Evolutionary conservation across 2,329 filamentous ascomycete genomes (phyloP).

Genomic region (Ophiostoma tasmaniense): DNA sequence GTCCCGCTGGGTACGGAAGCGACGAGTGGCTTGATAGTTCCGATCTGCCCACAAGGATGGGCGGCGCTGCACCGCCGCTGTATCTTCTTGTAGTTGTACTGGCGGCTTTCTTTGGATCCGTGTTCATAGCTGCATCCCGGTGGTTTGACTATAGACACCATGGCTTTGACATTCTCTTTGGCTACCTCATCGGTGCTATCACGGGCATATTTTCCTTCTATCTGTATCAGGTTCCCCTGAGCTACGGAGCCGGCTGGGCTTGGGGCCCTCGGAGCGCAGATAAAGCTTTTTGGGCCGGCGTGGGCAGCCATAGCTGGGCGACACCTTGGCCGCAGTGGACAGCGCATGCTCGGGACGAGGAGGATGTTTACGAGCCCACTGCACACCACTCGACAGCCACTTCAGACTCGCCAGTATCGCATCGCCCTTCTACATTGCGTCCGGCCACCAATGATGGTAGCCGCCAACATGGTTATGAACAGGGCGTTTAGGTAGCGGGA

Average conservation of each 20-base stretch:
- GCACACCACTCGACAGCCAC: not conserved
- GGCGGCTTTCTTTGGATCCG: constrained; percentile 62
- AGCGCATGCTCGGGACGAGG: constrained; percentile 23
- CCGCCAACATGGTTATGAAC: not conserved
- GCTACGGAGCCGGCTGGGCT: constrained; percentile 74
- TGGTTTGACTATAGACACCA: constrained; percentile 87
- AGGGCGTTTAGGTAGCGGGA: not conserved
- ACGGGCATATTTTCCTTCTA: constrained; percentile 68
- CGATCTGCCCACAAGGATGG: constrained; percentile 51
- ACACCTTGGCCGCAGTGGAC: constrained; percentile 25
- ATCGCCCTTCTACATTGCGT: not conserved
- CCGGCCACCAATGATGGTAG: not conserved
- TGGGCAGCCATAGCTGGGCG: constrained; percentile 50
- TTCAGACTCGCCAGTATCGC: not conserved
- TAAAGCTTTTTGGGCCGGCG: constrained; percentile 65
- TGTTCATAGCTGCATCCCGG: constrained; percentile 77
- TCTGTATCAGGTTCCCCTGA: constrained; percentile 77
- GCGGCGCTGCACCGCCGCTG: constrained; percentile 74
- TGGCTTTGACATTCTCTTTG: constrained; percentile 85
- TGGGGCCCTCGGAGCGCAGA: constrained; percentile 71
- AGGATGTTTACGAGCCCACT: constrained; percentile 21
- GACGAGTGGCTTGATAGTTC: constrained; percentile 13
- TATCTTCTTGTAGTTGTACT: constrained; percentile 65
- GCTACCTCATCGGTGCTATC: constrained; percentile 67
- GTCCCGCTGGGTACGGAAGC: constrained; percentile 18